Evolutionary conservation across 1,284 basidiomycete species (phyloP).

Genomic region (Pascua sp.): DNA sequence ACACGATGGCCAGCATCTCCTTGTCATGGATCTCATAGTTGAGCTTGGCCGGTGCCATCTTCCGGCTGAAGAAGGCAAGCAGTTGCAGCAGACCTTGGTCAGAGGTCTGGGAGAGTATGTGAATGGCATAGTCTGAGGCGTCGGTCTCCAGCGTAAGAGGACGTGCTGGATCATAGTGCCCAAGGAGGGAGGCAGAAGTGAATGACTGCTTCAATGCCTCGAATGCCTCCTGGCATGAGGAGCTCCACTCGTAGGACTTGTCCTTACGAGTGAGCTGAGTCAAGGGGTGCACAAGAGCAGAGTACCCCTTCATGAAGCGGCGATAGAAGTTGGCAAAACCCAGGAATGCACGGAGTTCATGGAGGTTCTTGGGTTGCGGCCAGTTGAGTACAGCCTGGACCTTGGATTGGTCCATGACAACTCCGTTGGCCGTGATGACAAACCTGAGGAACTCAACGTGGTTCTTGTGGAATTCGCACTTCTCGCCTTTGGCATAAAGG

Average conservation of each 20-base stretch:
- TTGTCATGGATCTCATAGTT: conserved; percentile 56
- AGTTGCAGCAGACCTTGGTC: conserved; percentile 38
- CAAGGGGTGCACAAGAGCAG: conserved; percentile 39
- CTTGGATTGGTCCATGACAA: conserved; percentile 52
- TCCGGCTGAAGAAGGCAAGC: conserved; percentile 44
- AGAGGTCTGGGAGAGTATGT: conserved; percentile 34
- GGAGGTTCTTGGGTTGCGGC: conserved; percentile 44
- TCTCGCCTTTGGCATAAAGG: conserved; percentile 47
- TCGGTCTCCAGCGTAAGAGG: conserved; percentile 42
- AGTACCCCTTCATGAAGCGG: conserved; percentile 47
- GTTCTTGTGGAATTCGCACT: conserved; percentile 45
- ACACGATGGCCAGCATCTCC: conserved; percentile 54
- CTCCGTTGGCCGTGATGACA: conserved; percentile 8
- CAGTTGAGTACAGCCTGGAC: conserved; percentile 48
- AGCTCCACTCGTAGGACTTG: conserved; percentile 27
- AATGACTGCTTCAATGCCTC: conserved; percentile 47
- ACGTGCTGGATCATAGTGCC: conserved; percentile 43
- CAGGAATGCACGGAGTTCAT: conserved; percentile 47
- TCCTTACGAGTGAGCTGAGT: conserved; percentile 20
- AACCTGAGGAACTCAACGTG: conserved; percentile 45
- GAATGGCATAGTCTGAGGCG: conserved; percentile 37
- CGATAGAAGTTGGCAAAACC: conserved; percentile 52
- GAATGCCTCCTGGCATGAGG: conserved; percentile 41
- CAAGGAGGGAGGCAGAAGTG: conserved; percentile 44
- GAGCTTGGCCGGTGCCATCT: conserved; percentile 41